Evolutionary conservation across 83 land plant genomes (phyloP).

Genomic region (Thuja plicata): DNA sequence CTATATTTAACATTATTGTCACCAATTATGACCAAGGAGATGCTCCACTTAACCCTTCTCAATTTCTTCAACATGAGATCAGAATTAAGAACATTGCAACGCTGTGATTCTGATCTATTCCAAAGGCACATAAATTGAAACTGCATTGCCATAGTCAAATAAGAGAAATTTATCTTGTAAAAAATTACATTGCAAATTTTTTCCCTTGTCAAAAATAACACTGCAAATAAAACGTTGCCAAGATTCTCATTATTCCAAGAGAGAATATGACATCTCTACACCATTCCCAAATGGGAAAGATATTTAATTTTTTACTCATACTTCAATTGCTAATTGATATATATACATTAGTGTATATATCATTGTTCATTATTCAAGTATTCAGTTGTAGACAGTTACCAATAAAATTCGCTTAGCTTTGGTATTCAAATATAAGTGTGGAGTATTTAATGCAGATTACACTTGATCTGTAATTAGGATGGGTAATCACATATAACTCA

Average conservation of each 20-base stretch:
- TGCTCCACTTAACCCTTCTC: background rate
- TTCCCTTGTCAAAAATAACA: too few relatives aligned
- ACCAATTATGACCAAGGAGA: background rate
- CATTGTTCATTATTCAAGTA: too few relatives aligned
- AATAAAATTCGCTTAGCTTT: background rate
- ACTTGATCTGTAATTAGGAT: too few relatives aligned
- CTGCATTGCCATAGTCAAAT: background rate
- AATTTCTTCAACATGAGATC: background rate
- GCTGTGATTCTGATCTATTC: background rate
- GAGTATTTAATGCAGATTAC: too few relatives aligned
- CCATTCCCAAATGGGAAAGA: too few relatives aligned
- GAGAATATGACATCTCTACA: too few relatives aligned
- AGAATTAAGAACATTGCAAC: background rate
- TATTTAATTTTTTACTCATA: too few relatives aligned
- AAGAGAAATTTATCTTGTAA: background rate
- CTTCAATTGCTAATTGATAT: background rate
- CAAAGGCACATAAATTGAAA: background rate
- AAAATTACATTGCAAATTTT: background rate
- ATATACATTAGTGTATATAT: too few relatives aligned
- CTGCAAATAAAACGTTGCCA: too few relatives aligned
- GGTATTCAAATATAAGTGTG: too few relatives aligned
- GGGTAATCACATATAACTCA: too few relatives aligned
- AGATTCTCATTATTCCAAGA: too few relatives aligned
- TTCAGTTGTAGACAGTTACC: background rate
- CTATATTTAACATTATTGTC: background rate